Evolutionary conservation across 1,284 basidiomycete species (phyloP), one percentile per base, ranked within the genome.

Genomic region (Papiliotrema fonsecae): DNA sequence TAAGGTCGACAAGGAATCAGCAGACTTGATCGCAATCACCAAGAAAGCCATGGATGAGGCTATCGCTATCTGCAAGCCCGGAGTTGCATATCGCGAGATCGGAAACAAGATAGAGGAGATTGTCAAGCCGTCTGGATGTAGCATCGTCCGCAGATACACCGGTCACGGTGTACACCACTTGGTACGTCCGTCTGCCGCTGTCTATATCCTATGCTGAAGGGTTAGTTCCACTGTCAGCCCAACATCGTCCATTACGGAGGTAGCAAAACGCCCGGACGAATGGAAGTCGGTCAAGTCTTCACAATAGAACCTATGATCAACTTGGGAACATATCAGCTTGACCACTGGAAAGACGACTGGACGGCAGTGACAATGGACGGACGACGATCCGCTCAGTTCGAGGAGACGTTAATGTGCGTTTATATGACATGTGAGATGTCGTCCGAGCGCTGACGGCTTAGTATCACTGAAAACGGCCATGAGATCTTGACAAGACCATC

Each of bases 361-460:
- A 97, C 92, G 2, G 90, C 91, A 0, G 88, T 87, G 18, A 97
- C 93, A 2, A 53, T 65, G 21, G 92, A 97, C 72, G 93, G 92
- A 26, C 86, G 86, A 68, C 79, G 80, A 53, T 91, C 87, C 56
- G 93, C 93, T 5, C 93, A 97, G 65, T 97, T 96, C 64, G 93
- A 97, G 72, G 93, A 97, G 63, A 96, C 92, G 1, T 75, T 88
- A 35, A 72, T 97, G 86, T 91, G 62, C 65, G 87, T 78, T 42
- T 41, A 34, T 39, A 5, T 19, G 30, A 25, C 1, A 27, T 13
- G 11, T 42, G 10, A 11, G 42, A 24, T 30, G 28, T 7, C 35
- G n/a, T n/a, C 14, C 14, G 9, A 16, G 13, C 6, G 19, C 42
- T 51, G 37, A 57, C 42, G 38, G 30, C 44, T 54, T 65, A 93